Evolutionary conservation across 768 basidiomycete genomes (phyloP).

Genomic region (Lentinula edodes): DNA sequence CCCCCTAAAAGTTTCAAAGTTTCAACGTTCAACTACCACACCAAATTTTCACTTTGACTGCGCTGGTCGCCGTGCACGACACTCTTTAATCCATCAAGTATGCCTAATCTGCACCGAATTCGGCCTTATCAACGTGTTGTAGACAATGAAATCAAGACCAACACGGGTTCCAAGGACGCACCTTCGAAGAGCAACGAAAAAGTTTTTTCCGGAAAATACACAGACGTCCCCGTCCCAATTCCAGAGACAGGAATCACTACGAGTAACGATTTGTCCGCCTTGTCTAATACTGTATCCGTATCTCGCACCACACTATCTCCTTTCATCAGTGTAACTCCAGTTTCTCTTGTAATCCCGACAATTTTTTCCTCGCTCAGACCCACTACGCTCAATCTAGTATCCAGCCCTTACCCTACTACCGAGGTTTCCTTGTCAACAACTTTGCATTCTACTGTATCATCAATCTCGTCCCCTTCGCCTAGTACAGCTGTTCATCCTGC

Average conservation of each 20-base stretch:
- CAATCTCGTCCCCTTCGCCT: neutral
- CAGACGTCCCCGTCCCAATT: conserved; percentile 1
- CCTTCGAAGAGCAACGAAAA: neutral
- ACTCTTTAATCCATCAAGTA: neutral
- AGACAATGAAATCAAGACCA: neutral
- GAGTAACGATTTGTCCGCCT: neutral
- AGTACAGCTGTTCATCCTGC: neutral
- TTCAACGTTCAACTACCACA: neutral
- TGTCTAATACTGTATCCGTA: neutral
- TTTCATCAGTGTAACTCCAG: neutral
- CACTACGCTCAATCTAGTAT: conserved; percentile 4
- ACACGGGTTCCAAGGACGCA: neutral
- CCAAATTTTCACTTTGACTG: neutral
- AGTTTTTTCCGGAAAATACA: neutral
- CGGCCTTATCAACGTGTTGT: neutral
- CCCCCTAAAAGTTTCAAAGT: neutral
- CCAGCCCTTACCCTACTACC: neutral
- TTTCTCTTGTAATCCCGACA: neutral
- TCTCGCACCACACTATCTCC: neutral
- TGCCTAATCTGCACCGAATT: neutral
- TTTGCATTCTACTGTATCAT: neutral
- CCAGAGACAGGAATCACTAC: neutral
- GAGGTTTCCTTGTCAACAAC: neutral
- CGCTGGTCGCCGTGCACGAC: conserved; percentile 11
- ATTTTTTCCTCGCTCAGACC: neutral